A percentile compares a stretch with the other conserved stretches of the same genome.
Conservation (phyloP, 163 green algal species). For the Scenedesmus sp. region DNA sequence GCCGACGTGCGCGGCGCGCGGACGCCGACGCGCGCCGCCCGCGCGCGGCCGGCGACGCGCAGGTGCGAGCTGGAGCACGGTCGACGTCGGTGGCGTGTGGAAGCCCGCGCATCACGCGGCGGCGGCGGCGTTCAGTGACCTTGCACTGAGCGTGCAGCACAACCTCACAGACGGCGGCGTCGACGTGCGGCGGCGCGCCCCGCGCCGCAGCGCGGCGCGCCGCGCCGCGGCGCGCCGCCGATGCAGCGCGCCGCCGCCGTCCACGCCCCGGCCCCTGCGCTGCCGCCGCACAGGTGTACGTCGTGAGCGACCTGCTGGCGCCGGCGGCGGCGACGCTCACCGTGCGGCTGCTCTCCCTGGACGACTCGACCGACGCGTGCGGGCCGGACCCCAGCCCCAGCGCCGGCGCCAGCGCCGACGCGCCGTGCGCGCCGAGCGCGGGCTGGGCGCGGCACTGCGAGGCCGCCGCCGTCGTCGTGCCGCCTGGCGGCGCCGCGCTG, state of each 20-base stretch:
- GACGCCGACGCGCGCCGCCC: too few relatives aligned
- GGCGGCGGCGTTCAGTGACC: neutral
- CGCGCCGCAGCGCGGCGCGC: too few relatives aligned
- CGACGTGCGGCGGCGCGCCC: too few relatives aligned
- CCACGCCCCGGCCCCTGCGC: too few relatives aligned
- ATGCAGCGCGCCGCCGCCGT: too few relatives aligned
- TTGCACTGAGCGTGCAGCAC: constrained; percentile 24
- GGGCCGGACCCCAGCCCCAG: neutral
- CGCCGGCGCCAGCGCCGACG: constrained; percentile 6
- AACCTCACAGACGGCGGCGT: too few relatives aligned
- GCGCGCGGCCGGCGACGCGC: too few relatives aligned
- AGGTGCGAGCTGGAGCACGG: constrained; percentile 51
- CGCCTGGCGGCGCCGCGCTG: neutral
- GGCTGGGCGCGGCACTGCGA: neutral
- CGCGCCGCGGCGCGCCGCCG: too few relatives aligned
- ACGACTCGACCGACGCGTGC: neutral
- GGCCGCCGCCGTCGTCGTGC: neutral
- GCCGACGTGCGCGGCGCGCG: too few relatives aligned
- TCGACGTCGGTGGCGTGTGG: constrained; percentile 35
- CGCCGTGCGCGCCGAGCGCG: neutral
- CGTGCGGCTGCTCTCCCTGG: constrained; percentile 17
- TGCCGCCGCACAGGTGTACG: constrained; percentile 11
- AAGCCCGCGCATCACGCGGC: constrained; percentile 34
- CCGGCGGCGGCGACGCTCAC: neutral
- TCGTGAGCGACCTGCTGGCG: constrained; percentile 25